These are phyloP conservation scores for Schizophyllum amplum DNA, from an alignment of 1,284 basidiomycete species.

Conservation along the genomic window DNA sequence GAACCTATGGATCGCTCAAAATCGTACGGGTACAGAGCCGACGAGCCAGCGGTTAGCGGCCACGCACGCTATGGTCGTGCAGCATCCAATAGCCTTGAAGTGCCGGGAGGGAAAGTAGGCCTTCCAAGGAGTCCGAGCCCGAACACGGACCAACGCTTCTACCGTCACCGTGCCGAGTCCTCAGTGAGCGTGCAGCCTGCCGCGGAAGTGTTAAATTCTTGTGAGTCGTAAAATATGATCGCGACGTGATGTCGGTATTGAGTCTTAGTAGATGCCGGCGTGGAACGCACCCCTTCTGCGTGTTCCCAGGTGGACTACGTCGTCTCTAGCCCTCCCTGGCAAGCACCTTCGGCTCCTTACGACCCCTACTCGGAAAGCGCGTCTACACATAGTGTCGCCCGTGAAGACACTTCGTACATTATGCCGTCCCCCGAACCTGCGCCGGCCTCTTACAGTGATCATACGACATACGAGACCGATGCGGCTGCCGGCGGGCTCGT, in stretches of 20 bases:
- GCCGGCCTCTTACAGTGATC: neutral
- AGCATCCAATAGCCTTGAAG: neutral
- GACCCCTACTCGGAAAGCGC: neutral
- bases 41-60: neutral
- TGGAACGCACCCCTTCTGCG: neutral
- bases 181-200: too few species aligned
- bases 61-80: neutral
- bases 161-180: neutral
- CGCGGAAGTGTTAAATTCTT: neutral
- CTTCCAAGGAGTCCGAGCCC: neutral
- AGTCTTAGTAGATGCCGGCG: neutral
- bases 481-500: constrained; percentile 5
- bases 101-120: neutral
- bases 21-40: neutral
- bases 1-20: neutral
- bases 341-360: neutral
- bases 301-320: neutral
- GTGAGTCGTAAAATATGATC: neutral
- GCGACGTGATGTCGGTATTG: neutral
- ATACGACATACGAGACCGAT: neutral
- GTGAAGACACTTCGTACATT: neutral
- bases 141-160: neutral
- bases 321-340: neutral
- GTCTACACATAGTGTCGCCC: neutral
- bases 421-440: neutral